These are phyloP conservation scores for Curvularia eragrostidis DNA, from an alignment of 2,329 filamentous ascomycete genomes.

Conservation along the genomic window DNA sequence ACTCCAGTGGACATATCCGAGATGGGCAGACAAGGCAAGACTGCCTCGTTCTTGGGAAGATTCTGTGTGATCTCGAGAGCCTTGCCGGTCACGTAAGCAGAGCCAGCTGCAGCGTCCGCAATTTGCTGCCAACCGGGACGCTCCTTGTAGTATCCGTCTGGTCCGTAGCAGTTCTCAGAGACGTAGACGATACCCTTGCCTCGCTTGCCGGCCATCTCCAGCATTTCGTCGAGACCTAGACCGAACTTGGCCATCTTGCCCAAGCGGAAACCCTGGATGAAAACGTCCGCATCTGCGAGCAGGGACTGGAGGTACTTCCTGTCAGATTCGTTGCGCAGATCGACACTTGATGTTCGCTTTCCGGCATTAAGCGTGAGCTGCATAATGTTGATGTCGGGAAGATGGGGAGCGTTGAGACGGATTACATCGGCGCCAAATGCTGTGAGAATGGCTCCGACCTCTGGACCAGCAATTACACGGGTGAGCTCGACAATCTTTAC, in stretches of 20 bases:
- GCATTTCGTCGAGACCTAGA: constrained; percentile 52
- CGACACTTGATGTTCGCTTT: constrained; percentile 54
- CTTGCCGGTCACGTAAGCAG: constrained; percentile 35
- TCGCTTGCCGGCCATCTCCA: constrained; percentile 50
- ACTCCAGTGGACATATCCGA: constrained; percentile 41
- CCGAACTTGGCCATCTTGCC: constrained; percentile 54
- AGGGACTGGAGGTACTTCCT: constrained; percentile 48
- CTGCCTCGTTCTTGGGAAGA: constrained; percentile 24
- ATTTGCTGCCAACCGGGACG: constrained; percentile 62
- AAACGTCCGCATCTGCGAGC: constrained; percentile 58
- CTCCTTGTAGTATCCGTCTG: constrained; percentile 54
- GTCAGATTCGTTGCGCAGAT: constrained; percentile 31
- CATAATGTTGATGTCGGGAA: constrained; percentile 3
- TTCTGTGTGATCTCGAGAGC: constrained; percentile 29
- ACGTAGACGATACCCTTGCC: constrained; percentile 58
- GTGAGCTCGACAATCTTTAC: constrained; percentile 47
- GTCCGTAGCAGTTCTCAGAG: constrained; percentile 60
- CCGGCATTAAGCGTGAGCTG: constrained; percentile 52
- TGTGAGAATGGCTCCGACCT: constrained; percentile 47
- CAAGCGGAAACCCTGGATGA: constrained; percentile 60
- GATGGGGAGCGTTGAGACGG: constrained; percentile 39
- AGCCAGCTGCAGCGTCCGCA: constrained; percentile 44
- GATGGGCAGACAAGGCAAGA: constrained; percentile 38
- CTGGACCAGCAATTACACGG: constrained; percentile 52
- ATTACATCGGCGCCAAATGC: constrained; percentile 55